phyloP scores from a whole-genome alignment of 1,284 basidiomycete species.

The Boletus calvinii region DNA sequence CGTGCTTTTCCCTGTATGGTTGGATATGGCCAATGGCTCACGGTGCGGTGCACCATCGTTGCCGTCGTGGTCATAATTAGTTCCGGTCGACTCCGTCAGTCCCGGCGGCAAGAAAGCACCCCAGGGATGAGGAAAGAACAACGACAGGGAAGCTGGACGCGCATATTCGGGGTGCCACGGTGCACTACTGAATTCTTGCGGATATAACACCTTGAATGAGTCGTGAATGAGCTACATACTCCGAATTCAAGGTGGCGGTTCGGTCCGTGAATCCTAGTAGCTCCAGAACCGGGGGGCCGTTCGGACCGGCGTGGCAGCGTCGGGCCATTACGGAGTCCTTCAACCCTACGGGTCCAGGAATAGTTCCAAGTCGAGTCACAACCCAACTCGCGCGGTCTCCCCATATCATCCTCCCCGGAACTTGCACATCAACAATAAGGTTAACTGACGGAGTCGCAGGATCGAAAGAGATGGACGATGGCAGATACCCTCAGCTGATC shows the following conservation, averaged over 20 bases:
- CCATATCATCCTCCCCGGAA: background rate
- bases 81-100: too few relatives aligned
- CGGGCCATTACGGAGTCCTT: too few relatives aligned
- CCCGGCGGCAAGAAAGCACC: background rate
- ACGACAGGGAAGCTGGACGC: background rate
- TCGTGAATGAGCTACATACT: too few relatives aligned
- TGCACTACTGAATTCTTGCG: too few relatives aligned
- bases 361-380: too few relatives aligned
- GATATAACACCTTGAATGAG: too few relatives aligned
- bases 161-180: too few relatives aligned
- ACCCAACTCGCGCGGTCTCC: background rate
- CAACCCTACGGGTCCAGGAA: too few relatives aligned
- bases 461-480: slow-evolving; percentile 19
- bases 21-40: background rate
- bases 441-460: background rate
- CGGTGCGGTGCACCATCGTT: background rate
- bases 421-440: background rate
- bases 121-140: background rate
- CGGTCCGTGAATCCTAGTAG: background rate
- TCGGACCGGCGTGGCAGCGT: background rate
- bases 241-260: too few relatives aligned
- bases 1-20: too few relatives aligned
- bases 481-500: slow-evolving; percentile 60
- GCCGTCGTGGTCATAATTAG: background rate
- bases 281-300: background rate